Evolutionary conservation across 2,329 filamentous ascomycete species (phyloP).

Genomic region (Lecanosticta acicola): DNA sequence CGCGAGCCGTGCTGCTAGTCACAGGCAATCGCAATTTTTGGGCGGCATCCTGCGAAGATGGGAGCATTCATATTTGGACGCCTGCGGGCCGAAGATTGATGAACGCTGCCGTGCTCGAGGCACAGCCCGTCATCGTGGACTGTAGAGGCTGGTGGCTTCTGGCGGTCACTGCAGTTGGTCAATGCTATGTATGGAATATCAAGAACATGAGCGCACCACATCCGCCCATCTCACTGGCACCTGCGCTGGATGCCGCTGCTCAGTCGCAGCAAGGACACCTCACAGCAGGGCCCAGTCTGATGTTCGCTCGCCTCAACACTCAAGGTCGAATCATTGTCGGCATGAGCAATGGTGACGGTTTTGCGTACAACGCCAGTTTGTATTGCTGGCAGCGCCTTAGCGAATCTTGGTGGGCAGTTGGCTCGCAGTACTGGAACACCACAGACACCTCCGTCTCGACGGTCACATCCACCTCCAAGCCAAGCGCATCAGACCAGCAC

Average conservation of each 20-base stretch:
- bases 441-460: constrained; percentile 85
- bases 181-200: constrained; percentile 92
- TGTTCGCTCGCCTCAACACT: constrained; percentile 85
- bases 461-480: constrained; percentile 57
- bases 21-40: constrained; percentile 89
- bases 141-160: constrained; percentile 84
- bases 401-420: constrained; percentile 96
- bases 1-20: constrained; percentile 77
- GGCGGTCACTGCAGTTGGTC: constrained; percentile 79
- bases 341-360: constrained; percentile 90
- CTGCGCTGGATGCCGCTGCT: constrained; percentile 79
- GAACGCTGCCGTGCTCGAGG: constrained; percentile 79
- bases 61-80: constrained; percentile 83
- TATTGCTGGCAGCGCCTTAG: constrained; percentile 92
- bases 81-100: constrained; percentile 81
- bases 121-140: constrained; percentile 90
- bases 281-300: constrained; percentile 74
- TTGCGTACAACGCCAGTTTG: constrained; percentile 79
- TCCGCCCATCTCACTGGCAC: constrained; percentile 81
- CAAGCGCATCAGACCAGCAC: constrained; percentile 12
- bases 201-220: constrained; percentile 70
- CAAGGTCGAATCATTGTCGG: constrained; percentile 82
- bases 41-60: constrained; percentile 90
- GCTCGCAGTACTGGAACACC: constrained; percentile 98
- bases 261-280: constrained; percentile 73